Base-by-base conservation (phyloP, 139 green algal species). In the Pseudopediastrum boryanum region DNA sequence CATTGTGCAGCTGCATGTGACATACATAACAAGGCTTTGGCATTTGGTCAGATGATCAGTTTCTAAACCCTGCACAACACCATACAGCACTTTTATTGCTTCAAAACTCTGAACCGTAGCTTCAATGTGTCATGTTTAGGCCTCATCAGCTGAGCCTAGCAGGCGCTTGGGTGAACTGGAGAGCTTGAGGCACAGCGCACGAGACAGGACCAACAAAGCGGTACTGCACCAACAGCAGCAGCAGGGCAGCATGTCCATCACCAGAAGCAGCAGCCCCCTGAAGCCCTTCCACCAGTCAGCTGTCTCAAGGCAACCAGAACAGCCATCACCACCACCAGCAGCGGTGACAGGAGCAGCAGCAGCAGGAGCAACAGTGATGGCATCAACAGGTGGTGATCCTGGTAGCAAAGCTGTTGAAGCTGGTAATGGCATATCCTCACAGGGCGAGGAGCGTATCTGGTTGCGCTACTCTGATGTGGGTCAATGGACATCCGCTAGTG, bases 401-500 rank as follows among this genome's bases (percentile, higher is more conserved):
- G 56, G 25, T n/a, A 19, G 19, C 56, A 31, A 10, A 38, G 56
- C 56, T 10, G 56, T n/a, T 10, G 56, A 10, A 8, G 10, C 13
- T 31, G 56, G 25, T 39, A n/a, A 23, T 65, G 56, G 9, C 25
- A n/a, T 10, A 71, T 23, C 46, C 13, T 56, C 46, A 56, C 38
- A 27, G 16, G 63, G 35, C n/a, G 63, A 71, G 63, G 63, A 71
- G 63, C 6, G 63, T 43, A 38, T 71, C 16, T 71, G 63, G 63
- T 39, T 71, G 7, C 63, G 63, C 4, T 71, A 71, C 63, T 54
- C 38, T 48, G 63, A 71, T n/a, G 63, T 71, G 16, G 63, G 63
- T 38, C 63, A 19, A 6, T 71, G 39, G 31, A 71, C 16, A 8
- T 25, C 42, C n/a, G 2, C 25, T 13, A 48, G 74, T 31, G 48